These are phyloP conservation scores for Thalassiosira exigua DNA, from an alignment of 352 stramenopile species.

Conservation along the genomic window DNA sequence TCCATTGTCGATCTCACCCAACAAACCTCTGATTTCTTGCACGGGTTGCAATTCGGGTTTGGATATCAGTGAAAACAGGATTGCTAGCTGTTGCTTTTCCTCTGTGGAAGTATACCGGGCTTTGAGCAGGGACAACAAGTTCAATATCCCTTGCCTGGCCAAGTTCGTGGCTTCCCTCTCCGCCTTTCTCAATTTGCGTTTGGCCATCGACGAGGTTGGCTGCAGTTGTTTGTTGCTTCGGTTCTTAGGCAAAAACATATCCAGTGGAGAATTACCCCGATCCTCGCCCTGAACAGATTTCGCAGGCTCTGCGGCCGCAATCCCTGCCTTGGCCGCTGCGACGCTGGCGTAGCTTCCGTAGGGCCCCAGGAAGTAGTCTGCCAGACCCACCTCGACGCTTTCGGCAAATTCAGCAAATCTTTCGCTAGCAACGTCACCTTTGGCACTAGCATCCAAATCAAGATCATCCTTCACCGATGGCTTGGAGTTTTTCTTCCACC, in stretches of 20 bases:
- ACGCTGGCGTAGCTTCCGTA: slow-evolving; percentile 81
- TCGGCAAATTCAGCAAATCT: slow-evolving; percentile 84
- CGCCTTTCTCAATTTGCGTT: slow-evolving; percentile 37
- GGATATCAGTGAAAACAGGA: slow-evolving; percentile 84
- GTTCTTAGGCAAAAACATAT: no score
- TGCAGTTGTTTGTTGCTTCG: slow-evolving; percentile 19
- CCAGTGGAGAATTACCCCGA: neutral
- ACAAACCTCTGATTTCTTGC: slow-evolving; percentile 74
- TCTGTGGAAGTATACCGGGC: slow-evolving; percentile 77
- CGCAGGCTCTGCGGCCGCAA: slow-evolving; percentile 62
- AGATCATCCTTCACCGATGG: slow-evolving; percentile 22
- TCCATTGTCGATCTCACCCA: slow-evolving; percentile 84
- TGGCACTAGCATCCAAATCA: neutral
- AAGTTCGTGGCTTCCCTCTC: slow-evolving; percentile 41
- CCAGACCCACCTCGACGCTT: slow-evolving; percentile 81
- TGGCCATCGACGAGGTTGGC: slow-evolving; percentile 9
- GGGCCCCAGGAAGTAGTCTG: slow-evolving; percentile 82
- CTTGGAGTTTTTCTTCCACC: slow-evolving; percentile 67
- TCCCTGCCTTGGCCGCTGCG: slow-evolving; percentile 70
- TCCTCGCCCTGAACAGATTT: slow-evolving; percentile 39
- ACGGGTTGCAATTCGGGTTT: slow-evolving; percentile 76
- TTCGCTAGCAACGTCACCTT: slow-evolving; percentile 27
- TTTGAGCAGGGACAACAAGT: slow-evolving; percentile 81
- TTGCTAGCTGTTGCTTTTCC: slow-evolving; percentile 82
- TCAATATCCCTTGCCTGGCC: slow-evolving; percentile 77